These are phyloP conservation scores for Ambrosia hybrid DNA, from an alignment of 140 eudicot species.

Conservation along the genomic window DNA sequence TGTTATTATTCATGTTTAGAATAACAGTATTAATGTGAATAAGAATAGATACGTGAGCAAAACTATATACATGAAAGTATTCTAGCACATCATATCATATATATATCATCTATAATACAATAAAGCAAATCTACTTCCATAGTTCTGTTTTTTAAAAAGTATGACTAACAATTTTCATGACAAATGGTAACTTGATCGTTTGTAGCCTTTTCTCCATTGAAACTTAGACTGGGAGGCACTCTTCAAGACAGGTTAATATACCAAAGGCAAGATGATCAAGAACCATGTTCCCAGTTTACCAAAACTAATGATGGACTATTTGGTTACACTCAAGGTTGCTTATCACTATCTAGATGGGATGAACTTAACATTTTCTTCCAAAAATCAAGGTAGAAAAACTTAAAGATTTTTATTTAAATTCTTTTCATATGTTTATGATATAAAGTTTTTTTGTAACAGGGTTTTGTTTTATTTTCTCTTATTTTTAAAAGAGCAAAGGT, in stretches of 20 bases:
- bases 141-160: not conserved
- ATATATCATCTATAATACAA: no score
- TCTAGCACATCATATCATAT: no score
- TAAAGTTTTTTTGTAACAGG: slow-evolving; percentile 34
- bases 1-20: no score
- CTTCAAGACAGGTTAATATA: slow-evolving; percentile 67
- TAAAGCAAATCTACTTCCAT: not conserved
- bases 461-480: slow-evolving; percentile 30
- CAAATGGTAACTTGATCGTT: slow-evolving; percentile 12
- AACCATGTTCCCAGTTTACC: slow-evolving; percentile 51
- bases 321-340: slow-evolving; percentile 67
- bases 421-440: slow-evolving; percentile 19
- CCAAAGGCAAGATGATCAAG: slow-evolving; percentile 41
- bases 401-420: not conserved
- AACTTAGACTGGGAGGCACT: slow-evolving; percentile 90
- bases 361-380: slow-evolving; percentile 64
- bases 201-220: slow-evolving; percentile 88
- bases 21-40: no score
- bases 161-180: not conserved
- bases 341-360: slow-evolving; percentile 82
- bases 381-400: slow-evolving; percentile 51
- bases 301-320: slow-evolving; percentile 35
- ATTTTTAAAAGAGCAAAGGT: slow-evolving; percentile 56
- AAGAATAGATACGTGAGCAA: no score
- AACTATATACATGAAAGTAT: no score